A percentile compares a stretch with the other conserved stretches of the same genome.
phyloP scores from a whole-genome alignment of 106 monocot genomes.

The Apostasia shenzhenica region DNA sequence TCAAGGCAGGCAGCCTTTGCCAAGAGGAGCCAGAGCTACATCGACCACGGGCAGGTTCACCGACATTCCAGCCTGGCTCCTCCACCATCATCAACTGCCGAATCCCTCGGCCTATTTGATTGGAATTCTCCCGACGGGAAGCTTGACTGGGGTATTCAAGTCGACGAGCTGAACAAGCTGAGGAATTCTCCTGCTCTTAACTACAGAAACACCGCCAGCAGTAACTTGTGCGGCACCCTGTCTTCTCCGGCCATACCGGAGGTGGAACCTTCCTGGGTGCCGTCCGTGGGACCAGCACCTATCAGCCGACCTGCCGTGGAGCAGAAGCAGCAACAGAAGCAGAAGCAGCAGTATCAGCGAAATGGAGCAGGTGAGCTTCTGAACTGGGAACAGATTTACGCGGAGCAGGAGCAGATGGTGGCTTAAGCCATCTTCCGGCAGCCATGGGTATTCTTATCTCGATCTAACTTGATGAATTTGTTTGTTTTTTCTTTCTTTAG shows the following conservation, averaged over 20 bases:
- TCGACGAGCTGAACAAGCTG: slow-evolving; percentile 56
- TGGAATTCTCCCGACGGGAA: slow-evolving; percentile 45
- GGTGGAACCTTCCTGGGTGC: slow-evolving; percentile 52
- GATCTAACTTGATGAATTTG: no score
- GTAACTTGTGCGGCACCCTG: neutral
- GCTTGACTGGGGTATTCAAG: slow-evolving; percentile 60
- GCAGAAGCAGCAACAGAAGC: slow-evolving; percentile 3
- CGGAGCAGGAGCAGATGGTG: slow-evolving; percentile 48
- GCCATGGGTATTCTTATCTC: no score
- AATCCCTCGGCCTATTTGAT: slow-evolving; percentile 8
- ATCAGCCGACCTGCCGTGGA: neutral
- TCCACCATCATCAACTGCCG: neutral
- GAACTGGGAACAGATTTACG: slow-evolving; percentile 8
- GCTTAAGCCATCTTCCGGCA: neutral
- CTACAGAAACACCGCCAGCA: slow-evolving; percentile 17
- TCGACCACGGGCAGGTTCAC: slow-evolving; percentile 27
- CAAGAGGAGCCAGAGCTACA: slow-evolving; percentile 61
- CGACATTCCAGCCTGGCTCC: slow-evolving; percentile 6
- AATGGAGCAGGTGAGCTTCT: slow-evolving; percentile 6
- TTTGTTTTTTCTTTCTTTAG: slow-evolving; percentile 3
- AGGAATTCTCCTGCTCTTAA: slow-evolving; percentile 45
- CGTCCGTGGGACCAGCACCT: neutral
- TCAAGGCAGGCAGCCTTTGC: slow-evolving; percentile 38
- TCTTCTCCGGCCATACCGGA: neutral
- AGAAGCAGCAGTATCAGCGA: slow-evolving; percentile 5